These are phyloP conservation scores for Hypoxylon sp. DNA, from an alignment of 2,329 filamentous ascomycete genomes.

Conservation along the genomic window DNA sequence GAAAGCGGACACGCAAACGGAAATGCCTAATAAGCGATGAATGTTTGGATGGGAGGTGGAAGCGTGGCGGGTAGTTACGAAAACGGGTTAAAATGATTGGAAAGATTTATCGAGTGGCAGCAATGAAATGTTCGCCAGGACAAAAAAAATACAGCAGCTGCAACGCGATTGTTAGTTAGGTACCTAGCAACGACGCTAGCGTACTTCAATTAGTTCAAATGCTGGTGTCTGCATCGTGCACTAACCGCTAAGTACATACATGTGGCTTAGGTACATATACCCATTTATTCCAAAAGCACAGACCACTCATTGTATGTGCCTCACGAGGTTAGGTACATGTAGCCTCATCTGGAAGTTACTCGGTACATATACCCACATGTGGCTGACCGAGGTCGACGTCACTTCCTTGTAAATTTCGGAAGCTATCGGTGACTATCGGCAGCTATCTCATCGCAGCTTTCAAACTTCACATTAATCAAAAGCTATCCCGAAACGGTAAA, in stretches of 20 bases:
- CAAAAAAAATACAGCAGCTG: slow-evolving; percentile 22
- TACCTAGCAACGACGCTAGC: slow-evolving; percentile 31
- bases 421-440: background rate
- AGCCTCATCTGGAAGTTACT: background rate
- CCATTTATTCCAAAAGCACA: background rate
- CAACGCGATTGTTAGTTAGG: slow-evolving; percentile 30
- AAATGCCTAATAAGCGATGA: slow-evolving; percentile 16
- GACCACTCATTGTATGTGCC: background rate
- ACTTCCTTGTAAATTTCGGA: slow-evolving; percentile 21
- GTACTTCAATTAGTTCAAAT: background rate
- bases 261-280: slow-evolving; percentile 9
- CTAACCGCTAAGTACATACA: background rate
- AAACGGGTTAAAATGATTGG: slow-evolving; percentile 30
- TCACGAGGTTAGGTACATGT: background rate
- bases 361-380: slow-evolving; percentile 12
- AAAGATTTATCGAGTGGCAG: slow-evolving; percentile 16
- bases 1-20: slow-evolving; percentile 25
- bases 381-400: slow-evolving; percentile 37
- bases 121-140: slow-evolving; percentile 18
- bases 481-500: slow-evolving; percentile 47
- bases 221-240: background rate
- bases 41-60: slow-evolving; percentile 9
- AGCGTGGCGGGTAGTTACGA: slow-evolving; percentile 18
- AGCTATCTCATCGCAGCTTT: slow-evolving; percentile 19
- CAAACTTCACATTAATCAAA: slow-evolving; percentile 26